A percentile compares a stretch with the other conserved stretches of the same genome.
Evolutionary conservation across 2,329 filamentous ascomycete genomes (phyloP).

Genomic region (Neofusicoccum parvum): DNA sequence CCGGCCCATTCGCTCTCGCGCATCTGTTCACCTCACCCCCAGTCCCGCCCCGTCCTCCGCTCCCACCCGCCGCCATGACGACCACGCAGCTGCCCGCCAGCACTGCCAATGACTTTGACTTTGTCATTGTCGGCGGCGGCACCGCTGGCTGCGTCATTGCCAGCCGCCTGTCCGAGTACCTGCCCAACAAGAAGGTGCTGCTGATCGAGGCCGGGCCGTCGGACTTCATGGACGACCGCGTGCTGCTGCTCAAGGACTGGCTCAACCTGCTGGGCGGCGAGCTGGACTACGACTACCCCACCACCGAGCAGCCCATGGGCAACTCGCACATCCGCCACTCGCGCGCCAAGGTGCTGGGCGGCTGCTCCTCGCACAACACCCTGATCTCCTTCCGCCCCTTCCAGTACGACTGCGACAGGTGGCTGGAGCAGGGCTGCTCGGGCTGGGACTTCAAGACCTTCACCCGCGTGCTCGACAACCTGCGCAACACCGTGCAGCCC

Average conservation of each 20-base stretch:
- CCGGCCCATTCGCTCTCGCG: too few relatives aligned
- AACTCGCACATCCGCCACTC: conserved; percentile 93
- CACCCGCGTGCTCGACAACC: conserved; percentile 77
- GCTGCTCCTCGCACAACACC: conserved; percentile 92
- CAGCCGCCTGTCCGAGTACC: conserved; percentile 76
- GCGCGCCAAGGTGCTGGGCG: conserved; percentile 86
- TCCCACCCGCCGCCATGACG: conserved; percentile 53
- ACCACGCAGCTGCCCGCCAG: conserved; percentile 67
- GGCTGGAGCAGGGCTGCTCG: conserved; percentile 78
- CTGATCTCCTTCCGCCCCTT: conserved; percentile 91
- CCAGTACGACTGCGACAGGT: conserved; percentile 82
- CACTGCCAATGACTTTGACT: conserved; percentile 73
- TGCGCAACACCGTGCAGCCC: conserved; percentile 88
- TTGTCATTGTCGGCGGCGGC: conserved; percentile 82
- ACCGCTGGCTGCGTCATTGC: conserved; percentile 86
- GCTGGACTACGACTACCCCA: conserved; percentile 89
- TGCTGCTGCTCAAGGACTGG: conserved; percentile 86
- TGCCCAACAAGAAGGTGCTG: conserved; percentile 79
- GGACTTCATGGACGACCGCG: conserved; percentile 85
- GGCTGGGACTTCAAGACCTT: conserved; percentile 88
- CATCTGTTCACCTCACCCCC: too few relatives aligned
- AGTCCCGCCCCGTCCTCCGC: neutral
- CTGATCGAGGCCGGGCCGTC: conserved; percentile 87
- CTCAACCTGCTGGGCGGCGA: conserved; percentile 79
- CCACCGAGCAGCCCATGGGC: conserved; percentile 85